These are phyloP conservation scores for Backusella circina DNA, from an alignment of 192 early-diverging fungal species.

Conservation along the genomic window DNA sequence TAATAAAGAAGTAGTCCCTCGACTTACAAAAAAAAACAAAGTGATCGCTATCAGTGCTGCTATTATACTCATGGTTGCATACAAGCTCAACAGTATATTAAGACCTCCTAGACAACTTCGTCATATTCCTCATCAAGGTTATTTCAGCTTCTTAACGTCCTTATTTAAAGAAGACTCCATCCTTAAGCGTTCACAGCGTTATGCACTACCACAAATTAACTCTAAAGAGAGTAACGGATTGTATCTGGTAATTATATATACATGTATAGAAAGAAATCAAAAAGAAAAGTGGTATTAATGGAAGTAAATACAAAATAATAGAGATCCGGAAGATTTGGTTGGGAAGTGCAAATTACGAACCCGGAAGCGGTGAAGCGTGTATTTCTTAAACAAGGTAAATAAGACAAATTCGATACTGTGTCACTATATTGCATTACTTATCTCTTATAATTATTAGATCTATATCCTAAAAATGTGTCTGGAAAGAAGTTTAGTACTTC, in stretches of 20 bases:
- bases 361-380: neutral
- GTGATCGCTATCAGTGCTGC: neutral
- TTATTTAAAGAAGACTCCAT: neutral
- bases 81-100: neutral
- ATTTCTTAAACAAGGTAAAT: neutral
- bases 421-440: neutral
- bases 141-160: neutral
- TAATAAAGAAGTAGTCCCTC: neutral
- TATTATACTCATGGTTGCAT: neutral
- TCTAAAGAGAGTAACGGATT: neutral
- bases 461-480: neutral
- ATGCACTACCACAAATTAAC: neutral
- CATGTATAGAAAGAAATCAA: neutral
- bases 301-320: neutral
- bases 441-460: neutral
- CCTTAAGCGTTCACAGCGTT: neutral
- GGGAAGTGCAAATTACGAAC: neutral
- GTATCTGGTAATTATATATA: neutral
- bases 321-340: neutral
- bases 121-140: neutral
- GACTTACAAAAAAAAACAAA: neutral
- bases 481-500: neutral
- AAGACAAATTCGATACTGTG: neutral
- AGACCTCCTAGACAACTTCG: neutral
- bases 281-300: neutral